Base-by-base conservation (phyloP, 352 stramenopile genomes). In the Phytophthora cajani region DNA sequence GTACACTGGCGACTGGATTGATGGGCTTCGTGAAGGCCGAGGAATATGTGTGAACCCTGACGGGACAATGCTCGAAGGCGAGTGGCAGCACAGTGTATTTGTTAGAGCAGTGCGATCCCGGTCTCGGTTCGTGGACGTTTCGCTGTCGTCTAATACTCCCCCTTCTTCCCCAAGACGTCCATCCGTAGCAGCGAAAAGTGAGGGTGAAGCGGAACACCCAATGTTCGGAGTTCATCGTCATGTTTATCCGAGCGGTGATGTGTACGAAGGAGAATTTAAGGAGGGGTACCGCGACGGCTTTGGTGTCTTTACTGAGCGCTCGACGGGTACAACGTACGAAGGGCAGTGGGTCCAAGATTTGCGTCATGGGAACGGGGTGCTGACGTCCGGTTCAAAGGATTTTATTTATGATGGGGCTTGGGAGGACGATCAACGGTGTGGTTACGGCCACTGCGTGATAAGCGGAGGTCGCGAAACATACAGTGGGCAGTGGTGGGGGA, bases 321-420 rank as follows among this genome's bases (percentile, higher is more conserved):
- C 76, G 12, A 90, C 82, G 7, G 83, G 84, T 17, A 90, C 72
- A 38, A 76, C 88, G 19, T 94, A 94, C 50, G 88, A 95, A 61
- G 88, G 88, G 5, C 73, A 90, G 19, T 95, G 88, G 88, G 50
- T 71, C 8, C 65, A 74, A 27, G 80, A 93, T 67, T 21, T 78
- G 11, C 82, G 85, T 2, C 84, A 93, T 25, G 88, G 88, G 30
- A 88, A 59, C 50, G 86, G 86, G 1, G 75, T 94, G 14, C 50
- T 94, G 11, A 94, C 82, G 0, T 92, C 83, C 0, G 88, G 85
- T 0, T 82, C 81, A 21, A 89, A 90, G 47, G 84, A 92, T 57
- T 95, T 93, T 56, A 88, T 95, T 56, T 95, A 92, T 66, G 88
- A 95, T 52, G 88, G 88, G n/a, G 62, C 78, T 12, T 95, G 88